Conservation (phyloP, 805 yeast genomes). For the Cephaloascus albidus region DNA sequence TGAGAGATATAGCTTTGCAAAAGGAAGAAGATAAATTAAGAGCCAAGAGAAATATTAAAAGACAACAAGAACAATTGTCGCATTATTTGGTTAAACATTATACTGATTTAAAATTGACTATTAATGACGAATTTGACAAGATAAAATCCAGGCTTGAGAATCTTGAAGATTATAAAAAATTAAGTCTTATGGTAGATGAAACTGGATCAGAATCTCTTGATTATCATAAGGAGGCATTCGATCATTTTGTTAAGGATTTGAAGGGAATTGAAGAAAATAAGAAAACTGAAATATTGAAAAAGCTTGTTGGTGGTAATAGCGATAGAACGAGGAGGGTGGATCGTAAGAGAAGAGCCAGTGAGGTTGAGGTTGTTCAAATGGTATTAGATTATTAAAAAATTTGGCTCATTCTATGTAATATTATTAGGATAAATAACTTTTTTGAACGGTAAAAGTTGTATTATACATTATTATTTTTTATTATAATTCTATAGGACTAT, state of each 20-base stretch:
- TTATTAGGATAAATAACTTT: too few species aligned
- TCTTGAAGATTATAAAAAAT: constrained; percentile 20
- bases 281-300: constrained; percentile 6
- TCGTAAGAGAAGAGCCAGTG: constrained; percentile 5
- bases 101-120: constrained; percentile 1
- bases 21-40: constrained; percentile 5
- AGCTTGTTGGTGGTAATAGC: constrained; percentile 7
- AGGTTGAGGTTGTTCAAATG: not conserved
- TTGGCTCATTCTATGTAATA: too few species aligned
- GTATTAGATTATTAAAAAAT: not conserved
- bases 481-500: constrained; percentile 11
- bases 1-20: constrained; percentile 11
- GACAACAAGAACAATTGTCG: not conserved
- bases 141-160: constrained; percentile 16
- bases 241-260: constrained; percentile 17
- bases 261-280: constrained; percentile 6
- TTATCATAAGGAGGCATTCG: constrained; percentile 14
- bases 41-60: constrained; percentile 7
- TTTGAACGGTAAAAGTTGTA: too few species aligned
- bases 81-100: not conserved
- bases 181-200: constrained; percentile 18
- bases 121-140: constrained; percentile 25
- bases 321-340: constrained; percentile 10
- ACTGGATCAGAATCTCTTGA: constrained; percentile 11
- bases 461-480: too few species aligned